Percentiles rank a stretch among this genome's conserved stretches.
These are phyloP conservation scores for Hirschfeldia incana DNA, from an alignment of 345 rosid genomes.

Conservation along the genomic window DNA sequence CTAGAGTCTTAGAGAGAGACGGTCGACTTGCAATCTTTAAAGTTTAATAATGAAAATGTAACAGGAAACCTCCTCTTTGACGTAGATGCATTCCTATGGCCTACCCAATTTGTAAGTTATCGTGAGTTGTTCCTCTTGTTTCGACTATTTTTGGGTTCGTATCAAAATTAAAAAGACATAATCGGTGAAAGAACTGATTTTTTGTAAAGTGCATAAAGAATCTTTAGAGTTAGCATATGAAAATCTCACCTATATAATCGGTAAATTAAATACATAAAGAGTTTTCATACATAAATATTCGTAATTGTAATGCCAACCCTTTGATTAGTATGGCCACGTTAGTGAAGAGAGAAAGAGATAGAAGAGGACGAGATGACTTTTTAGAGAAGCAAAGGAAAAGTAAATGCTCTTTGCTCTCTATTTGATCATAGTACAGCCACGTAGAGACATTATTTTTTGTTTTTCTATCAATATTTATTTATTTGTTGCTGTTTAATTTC, in stretches of 20 bases:
- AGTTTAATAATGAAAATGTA: background rate
- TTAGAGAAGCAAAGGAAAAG: slow-evolving; percentile 37
- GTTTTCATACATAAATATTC: background rate
- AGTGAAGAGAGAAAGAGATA: background rate
- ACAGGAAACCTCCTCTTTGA: too few species aligned
- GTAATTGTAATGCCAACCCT: slow-evolving; percentile 17
- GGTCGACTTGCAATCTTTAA: background rate
- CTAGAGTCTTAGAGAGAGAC: background rate
- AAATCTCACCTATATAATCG: slow-evolving; percentile 31
- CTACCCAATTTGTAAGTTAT: too few species aligned
- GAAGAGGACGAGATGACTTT: slow-evolving; percentile 47
- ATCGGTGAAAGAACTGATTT: too few species aligned
- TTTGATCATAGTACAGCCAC: slow-evolving; percentile 46
- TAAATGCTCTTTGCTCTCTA: slow-evolving; percentile 58
- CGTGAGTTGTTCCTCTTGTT: too few species aligned
- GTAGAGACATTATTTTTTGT: background rate
- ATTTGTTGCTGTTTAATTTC: background rate
- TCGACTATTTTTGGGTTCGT: too few species aligned
- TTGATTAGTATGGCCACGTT: slow-evolving; percentile 29
- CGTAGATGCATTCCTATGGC: too few species aligned
- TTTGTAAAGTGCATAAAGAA: too few species aligned
- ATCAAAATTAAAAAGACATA: too few species aligned
- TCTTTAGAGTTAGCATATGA: background rate
- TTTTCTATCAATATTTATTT: background rate
- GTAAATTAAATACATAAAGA: background rate